Base-by-base conservation (phyloP, 192 early-diverging fungal species). In the Coemansia biformis region DNA sequence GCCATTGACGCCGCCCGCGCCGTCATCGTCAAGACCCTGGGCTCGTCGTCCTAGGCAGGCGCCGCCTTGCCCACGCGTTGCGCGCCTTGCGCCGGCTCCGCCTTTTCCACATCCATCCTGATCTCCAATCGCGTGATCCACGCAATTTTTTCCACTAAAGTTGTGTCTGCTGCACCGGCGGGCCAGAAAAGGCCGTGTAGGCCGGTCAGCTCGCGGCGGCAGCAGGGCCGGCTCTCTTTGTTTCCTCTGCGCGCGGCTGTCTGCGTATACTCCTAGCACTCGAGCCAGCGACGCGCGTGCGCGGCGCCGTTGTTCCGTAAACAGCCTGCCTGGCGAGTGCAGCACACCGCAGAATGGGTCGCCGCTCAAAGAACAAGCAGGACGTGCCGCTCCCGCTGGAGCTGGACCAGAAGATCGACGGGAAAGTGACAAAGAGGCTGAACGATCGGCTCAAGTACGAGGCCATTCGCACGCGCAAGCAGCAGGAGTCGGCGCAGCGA, bases 311-410 rank as follows among this genome's bases (percentile, higher is more conserved):
- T n/a, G n/a, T n/a, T n/a, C n/a, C n/a, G n/a, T n/a, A n/a, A n/a
- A n/a, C n/a, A n/a, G n/a, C n/a, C n/a, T n/a, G n/a, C n/a, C n/a
- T n/a, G n/a, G n/a, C n/a, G n/a, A n/a, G n/a, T n/a, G n/a, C n/a
- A n/a, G n/a, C n/a, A n/a, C n/a, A n/a, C n/a, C n/a, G n/a, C n/a
- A 33, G n/a, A 17, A 78, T 78, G 76, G 76, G 76, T 51, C 54
- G 69, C 21, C 59, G 54, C 11, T 47, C 65, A 39, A 72, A 60
- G 37, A 72, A 78, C 46, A 78, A 78, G 65, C 76, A 78, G 57
- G 69, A 56, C 18, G 58, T 38, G 19, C 76, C 76, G 2, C 45
- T 68, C 31, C 60, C 64, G 0, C 37, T 78, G 17, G 69, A 64
- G 33, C 23, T 59, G 34, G 76, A 78, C 30, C 54, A 68, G 8